phyloP scores from a whole-genome alignment of 306 rosid species.

The Quercus rubra region DNA sequence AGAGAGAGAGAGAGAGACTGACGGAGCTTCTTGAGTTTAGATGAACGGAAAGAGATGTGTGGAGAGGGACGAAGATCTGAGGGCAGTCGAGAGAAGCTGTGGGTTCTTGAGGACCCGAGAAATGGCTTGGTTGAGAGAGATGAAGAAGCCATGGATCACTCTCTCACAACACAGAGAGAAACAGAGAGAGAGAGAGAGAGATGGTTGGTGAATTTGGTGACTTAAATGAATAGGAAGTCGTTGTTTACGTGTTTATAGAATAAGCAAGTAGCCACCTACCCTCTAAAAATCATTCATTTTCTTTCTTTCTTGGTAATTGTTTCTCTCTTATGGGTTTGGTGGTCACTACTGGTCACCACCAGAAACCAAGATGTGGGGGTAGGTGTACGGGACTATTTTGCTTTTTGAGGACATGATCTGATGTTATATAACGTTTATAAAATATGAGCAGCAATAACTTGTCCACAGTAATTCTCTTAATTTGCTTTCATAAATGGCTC shows the following conservation, averaged over 20 bases:
- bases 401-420: too few species aligned
- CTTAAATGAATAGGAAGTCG: not conserved
- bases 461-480: too few species aligned
- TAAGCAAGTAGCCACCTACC: not conserved
- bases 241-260: not conserved
- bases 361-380: too few species aligned
- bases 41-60: slow-evolving; percentile 41
- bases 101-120: slow-evolving; percentile 43
- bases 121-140: slow-evolving; percentile 69
- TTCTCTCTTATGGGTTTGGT: too few species aligned
- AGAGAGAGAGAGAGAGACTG: slow-evolving; percentile 32
- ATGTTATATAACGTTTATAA: too few species aligned
- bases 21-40: slow-evolving; percentile 65
- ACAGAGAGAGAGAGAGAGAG: not conserved
- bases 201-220: not conserved
- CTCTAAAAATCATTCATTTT: too few species aligned
- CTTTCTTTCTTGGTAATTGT: too few species aligned
- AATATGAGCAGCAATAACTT: too few species aligned
- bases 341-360: too few species aligned
- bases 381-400: too few species aligned
- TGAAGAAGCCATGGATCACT: slow-evolving; percentile 48
- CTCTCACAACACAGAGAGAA: not conserved
- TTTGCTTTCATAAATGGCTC: too few species aligned
- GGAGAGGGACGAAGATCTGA: slow-evolving; percentile 49
- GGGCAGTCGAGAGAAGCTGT: slow-evolving; percentile 38